Conservation (phyloP, 495 filamentous ascomycete genomes). For the Staphylotrichum longicolle region DNA sequence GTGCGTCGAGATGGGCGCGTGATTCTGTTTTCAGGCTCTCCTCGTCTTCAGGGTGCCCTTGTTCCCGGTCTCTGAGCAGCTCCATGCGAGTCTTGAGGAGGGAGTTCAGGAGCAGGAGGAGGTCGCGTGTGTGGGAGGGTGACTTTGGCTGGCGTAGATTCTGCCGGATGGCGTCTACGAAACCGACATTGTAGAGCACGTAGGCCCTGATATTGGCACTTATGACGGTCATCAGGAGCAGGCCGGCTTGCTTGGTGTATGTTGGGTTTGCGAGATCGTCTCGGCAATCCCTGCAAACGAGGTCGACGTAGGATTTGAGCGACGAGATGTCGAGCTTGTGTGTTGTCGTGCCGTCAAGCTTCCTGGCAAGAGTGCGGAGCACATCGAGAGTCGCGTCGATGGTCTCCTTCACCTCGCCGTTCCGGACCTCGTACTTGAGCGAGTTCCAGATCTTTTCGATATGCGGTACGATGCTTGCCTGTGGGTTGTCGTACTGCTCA, state of each 20-base stretch:
- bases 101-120: constrained; percentile 43
- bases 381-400: constrained; percentile 49
- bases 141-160: constrained; percentile 44
- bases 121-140: constrained; percentile 40
- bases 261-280: constrained; percentile 45
- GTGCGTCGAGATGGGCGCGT: constrained; percentile 17
- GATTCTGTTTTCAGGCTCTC: constrained; percentile 26
- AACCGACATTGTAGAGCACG: constrained; percentile 32
- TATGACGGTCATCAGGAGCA: constrained; percentile 46
- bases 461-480: constrained; percentile 42
- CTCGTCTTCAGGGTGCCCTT: constrained; percentile 30
- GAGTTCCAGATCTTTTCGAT: constrained; percentile 50
- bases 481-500: constrained; percentile 39
- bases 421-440: constrained; percentile 58
- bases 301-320: constrained; percentile 38
- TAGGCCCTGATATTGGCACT: constrained; percentile 37
- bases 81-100: constrained; percentile 39
- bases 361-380: constrained; percentile 42
- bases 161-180: constrained; percentile 39
- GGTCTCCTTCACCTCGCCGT: constrained; percentile 52
- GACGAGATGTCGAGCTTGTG: constrained; percentile 36
- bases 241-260: constrained; percentile 46
- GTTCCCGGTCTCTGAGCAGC: constrained; percentile 26
- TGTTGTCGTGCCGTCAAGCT: constrained; percentile 35
- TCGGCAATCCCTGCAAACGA: constrained; percentile 42